Percentiles rank a stretch among this genome's conserved stretches.
Conservation (phyloP, 805 yeast genomes). For the Pichia thaimueangensis region DNA sequence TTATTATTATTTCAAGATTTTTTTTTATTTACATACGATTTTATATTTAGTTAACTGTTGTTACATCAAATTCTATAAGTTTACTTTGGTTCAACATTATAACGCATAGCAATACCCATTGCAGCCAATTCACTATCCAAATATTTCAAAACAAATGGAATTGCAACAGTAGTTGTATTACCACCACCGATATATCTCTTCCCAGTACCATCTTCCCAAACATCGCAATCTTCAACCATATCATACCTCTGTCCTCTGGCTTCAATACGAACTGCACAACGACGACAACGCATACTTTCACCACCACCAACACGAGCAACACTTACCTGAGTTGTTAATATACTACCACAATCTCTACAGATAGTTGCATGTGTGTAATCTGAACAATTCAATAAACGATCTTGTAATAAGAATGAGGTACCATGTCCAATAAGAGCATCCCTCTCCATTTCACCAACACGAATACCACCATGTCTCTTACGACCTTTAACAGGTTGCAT, state of each 20-base stretch:
- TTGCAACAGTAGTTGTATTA: conserved; percentile 90
- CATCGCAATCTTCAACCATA: conserved; percentile 59
- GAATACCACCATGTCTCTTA: conserved; percentile 98
- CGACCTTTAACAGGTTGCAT: conserved; percentile 99
- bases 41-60: background rate
- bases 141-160: conserved; percentile 93
- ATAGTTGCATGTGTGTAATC: conserved; percentile 90
- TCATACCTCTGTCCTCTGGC: conserved; percentile 32
- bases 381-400: conserved; percentile 88
- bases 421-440: conserved; percentile 99
- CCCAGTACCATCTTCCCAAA: conserved; percentile 98
- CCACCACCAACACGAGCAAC: conserved; percentile 86
- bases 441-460: conserved; percentile 99
- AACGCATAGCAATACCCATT: conserved; percentile 93
- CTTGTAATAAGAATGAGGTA: conserved; percentile 90
- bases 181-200: conserved; percentile 86
- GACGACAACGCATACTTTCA: conserved; percentile 78
- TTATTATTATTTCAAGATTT: no score
- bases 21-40: background rate
- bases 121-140: conserved; percentile 93
- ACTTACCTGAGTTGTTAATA: conserved; percentile 80
- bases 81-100: conserved; percentile 69
- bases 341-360: conserved; percentile 90
- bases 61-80: background rate
- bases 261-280: conserved; percentile 75